Evolutionary conservation across 2,329 filamentous ascomycete genomes (phyloP).

Genomic region (Xylariaceae sp.): DNA sequence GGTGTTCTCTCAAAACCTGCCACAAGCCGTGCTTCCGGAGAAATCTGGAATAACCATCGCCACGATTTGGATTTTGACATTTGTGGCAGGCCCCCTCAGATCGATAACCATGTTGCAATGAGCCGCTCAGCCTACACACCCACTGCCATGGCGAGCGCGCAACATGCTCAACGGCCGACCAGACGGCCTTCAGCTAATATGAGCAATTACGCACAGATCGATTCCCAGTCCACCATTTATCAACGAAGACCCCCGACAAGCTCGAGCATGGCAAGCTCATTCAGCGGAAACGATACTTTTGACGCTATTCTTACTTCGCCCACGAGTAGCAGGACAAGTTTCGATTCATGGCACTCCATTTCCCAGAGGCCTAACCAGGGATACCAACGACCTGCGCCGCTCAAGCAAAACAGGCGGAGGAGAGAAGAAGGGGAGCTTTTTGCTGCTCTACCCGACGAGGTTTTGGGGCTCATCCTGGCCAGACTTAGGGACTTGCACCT

Average conservation of each 20-base stretch:
- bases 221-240: slow-evolving; percentile 23
- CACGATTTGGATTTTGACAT: slow-evolving; percentile 17
- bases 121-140: too few species aligned
- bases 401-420: slow-evolving; percentile 34
- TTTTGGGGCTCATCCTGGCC: slow-evolving; percentile 53
- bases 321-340: slow-evolving; percentile 36
- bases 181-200: slow-evolving; percentile 22
- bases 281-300: slow-evolving; percentile 26
- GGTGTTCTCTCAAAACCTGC: too few species aligned
- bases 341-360: slow-evolving; percentile 38
- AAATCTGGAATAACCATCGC: too few species aligned
- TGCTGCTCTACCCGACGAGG: slow-evolving; percentile 53
- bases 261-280: slow-evolving; percentile 25
- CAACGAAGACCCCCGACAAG: slow-evolving; percentile 25
- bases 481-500: slow-evolving; percentile 52
- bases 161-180: slow-evolving; percentile 19
- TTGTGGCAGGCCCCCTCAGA: slow-evolving; percentile 12
- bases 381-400: slow-evolving; percentile 32
- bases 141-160: slow-evolving; percentile 11
- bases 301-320: slow-evolving; percentile 30
- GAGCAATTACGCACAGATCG: slow-evolving; percentile 30
- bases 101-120: too few species aligned
- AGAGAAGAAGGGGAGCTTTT: slow-evolving; percentile 50
- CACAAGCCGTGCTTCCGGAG: slow-evolving; percentile 17
- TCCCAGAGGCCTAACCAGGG: slow-evolving; percentile 27